These are phyloP conservation scores for Podospora sp. DNA, from an alignment of 495 filamentous ascomycete genomes.

Conservation along the genomic window DNA sequence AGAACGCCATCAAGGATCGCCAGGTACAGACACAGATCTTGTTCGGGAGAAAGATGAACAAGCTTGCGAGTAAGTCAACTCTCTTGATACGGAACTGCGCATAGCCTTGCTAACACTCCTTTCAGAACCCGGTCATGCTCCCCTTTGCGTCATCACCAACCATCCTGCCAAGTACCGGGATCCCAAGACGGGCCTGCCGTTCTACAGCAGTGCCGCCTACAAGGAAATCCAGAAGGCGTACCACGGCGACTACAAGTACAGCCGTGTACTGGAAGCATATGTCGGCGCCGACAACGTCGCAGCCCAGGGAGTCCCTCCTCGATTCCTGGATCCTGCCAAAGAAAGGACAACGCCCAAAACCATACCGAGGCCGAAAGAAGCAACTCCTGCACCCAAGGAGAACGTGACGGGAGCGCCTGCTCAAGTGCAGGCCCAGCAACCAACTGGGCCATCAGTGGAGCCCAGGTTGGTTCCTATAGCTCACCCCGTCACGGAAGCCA, in stretches of 20 bases:
- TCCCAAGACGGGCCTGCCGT: constrained; percentile 74
- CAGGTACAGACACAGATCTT: constrained; percentile 57
- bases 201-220: constrained; percentile 73
- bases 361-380: not conserved
- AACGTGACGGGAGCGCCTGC: not conserved
- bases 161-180: constrained; percentile 77
- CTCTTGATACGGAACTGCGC: not conserved
- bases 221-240: constrained; percentile 68
- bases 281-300: constrained; percentile 63
- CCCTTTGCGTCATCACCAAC: constrained; percentile 77
- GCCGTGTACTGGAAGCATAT: constrained; percentile 73
- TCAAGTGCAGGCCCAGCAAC: not conserved
- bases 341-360: constrained; percentile 28
- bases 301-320: constrained; percentile 67
- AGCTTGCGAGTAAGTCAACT: constrained; percentile 49
- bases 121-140: constrained; percentile 48
- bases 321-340: constrained; percentile 59
- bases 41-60: constrained; percentile 56
- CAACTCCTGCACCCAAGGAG: not conserved
- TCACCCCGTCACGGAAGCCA: constrained; percentile 5
- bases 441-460: not conserved
- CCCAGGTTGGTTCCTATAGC: not conserved
- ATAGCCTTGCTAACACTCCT: not conserved
- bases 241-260: constrained; percentile 72
- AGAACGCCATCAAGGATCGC: constrained; percentile 56